Base-by-base conservation (phyloP, 192 early-diverging fungal species). In the Gaertneriomyces semiglobifer region DNA sequence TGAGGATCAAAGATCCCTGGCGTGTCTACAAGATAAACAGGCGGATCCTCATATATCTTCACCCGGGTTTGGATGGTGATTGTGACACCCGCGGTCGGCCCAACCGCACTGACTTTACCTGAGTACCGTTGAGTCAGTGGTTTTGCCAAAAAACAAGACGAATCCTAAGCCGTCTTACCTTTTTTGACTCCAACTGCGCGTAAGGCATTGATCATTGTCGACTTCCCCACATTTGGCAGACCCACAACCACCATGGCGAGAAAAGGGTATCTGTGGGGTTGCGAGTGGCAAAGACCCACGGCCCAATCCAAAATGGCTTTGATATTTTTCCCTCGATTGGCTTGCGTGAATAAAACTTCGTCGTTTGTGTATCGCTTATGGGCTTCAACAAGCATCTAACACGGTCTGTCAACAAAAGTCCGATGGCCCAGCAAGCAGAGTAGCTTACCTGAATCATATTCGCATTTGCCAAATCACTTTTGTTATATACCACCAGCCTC, bases 141-240 rank as follows among this genome's bases (percentile, higher is more conserved):
- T 33, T 33, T 33, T 33, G 25, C 25, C 25, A 33, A 33, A 33
- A 2, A 2, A 33, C 25, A 33, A 33, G 25, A 33, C 25, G 2
- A 33, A 2, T 33, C 25, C 25, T 33, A 33, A 0, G 25, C 25
- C 25, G 5, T 84, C 38, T 58, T 58, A 68, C 85, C 86, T 65
- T 88, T 90, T 8, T 81, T 77, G 6, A 90, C 78, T 11, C 94
- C 93, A 10, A 90, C 69, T 47, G 87, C 73, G 38, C 95, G 79
- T 60, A 98, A 71, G 1, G 92, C 81, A 66, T 98, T 98, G 62
- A 95, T 92, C 53, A 98, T 63, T 20, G 93, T 89, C 1, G 92
- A 93, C 69, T 98, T 98, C 8, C 95, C 95, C 53, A 98, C 95
- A 77, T 98, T 98, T 5, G 95, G 95, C 84, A 95, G 88, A 5